Evolutionary conservation across 176 grass and related monocot species (phyloP).

Genomic region (Themeda triandra): DNA sequence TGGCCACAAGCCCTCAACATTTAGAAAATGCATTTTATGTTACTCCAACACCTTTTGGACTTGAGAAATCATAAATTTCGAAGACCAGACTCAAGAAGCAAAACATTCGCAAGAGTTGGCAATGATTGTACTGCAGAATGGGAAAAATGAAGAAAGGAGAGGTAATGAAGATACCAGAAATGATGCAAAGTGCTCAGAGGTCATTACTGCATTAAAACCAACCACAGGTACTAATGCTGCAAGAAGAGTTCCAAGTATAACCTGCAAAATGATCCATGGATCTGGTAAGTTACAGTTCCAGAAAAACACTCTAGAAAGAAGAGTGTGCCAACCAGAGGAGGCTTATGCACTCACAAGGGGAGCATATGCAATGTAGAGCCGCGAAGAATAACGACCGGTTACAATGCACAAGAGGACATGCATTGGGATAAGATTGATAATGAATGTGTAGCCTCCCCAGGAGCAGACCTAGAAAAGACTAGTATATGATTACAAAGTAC

Average conservation of each 20-base stretch:
- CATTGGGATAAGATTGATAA: slow-evolving; percentile 99
- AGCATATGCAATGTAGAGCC: slow-evolving; percentile 98
- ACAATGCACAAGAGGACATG: slow-evolving; percentile 97
- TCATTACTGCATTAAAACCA: slow-evolving; percentile 99
- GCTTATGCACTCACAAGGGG: slow-evolving; percentile 80
- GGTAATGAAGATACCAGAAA: slow-evolving; percentile 67
- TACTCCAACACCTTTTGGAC: background rate
- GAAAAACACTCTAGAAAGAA: background rate
- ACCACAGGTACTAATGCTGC: slow-evolving; percentile 97
- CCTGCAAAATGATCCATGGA: slow-evolving; percentile 47
- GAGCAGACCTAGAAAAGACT: slow-evolving; percentile 81
- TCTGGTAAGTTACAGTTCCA: background rate
- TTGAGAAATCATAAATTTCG: slow-evolving; percentile 7
- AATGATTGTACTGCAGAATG: slow-evolving; percentile 4
- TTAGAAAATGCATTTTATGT: background rate
- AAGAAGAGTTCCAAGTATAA: slow-evolving; percentile 95
- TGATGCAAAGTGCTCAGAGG: slow-evolving; percentile 97
- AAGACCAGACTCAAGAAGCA: background rate
- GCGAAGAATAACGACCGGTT: slow-evolving; percentile 92
- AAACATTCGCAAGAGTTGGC: background rate
- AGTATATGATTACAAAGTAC: slow-evolving; percentile 36
- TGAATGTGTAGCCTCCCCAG: slow-evolving; percentile 99
- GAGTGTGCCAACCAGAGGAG: background rate
- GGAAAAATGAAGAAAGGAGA: slow-evolving; percentile 27
- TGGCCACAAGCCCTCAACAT: background rate